A percentile compares a stretch with the other conserved stretches of the same genome.
Conservation (phyloP, 2,329 filamentous ascomycete species). For the Bipolaris cookei region DNA sequence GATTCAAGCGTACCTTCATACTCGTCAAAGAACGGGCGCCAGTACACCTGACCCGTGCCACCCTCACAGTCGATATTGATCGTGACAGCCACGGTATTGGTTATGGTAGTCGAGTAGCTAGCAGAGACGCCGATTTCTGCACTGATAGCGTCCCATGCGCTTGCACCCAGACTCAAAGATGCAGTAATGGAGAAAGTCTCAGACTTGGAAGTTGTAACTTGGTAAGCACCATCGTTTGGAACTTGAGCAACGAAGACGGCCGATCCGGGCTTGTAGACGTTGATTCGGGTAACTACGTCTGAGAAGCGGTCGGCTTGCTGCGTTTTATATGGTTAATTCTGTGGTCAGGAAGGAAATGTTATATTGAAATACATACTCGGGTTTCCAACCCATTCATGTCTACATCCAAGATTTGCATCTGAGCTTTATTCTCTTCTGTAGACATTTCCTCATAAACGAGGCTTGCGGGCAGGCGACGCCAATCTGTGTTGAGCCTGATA, state of each 20-base stretch:
- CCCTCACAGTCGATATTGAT: constrained; percentile 1
- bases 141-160: neutral
- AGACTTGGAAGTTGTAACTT: neutral
- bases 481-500: constrained; percentile 1
- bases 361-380: neutral
- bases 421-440: neutral
- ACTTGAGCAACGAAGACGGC: neutral
- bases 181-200: neutral
- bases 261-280: neutral
- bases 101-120: neutral
- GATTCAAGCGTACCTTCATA: constrained; percentile 1
- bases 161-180: neutral
- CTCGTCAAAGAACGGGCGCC: neutral
- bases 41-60: neutral
- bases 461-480: neutral
- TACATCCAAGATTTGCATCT: too few species aligned
- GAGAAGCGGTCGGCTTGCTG: neutral
- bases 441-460: constrained; percentile 1
- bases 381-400: neutral
- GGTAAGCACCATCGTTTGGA: neutral
- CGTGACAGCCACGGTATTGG: neutral
- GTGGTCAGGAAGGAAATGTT: neutral
- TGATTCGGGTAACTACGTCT: neutral
- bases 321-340: too few species aligned
- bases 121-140: constrained; percentile 3